Evolutionary conservation across 306 rosid species (phyloP).

Genomic region (Neltuma alba): DNA sequence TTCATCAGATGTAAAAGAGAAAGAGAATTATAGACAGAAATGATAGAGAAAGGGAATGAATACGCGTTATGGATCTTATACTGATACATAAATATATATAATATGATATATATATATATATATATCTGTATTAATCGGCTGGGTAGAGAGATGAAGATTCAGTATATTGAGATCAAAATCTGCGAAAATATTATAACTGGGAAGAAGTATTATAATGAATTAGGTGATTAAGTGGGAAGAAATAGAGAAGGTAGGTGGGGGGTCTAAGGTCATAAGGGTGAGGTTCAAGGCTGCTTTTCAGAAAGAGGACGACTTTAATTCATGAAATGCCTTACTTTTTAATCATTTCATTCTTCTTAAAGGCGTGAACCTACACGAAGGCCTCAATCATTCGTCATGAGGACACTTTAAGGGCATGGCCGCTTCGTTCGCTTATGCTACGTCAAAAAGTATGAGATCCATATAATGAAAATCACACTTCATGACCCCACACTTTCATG

Average conservation of each 20-base stretch:
- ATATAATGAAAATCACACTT: background rate
- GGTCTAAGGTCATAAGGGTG: slow-evolving; percentile 36
- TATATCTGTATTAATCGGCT: too few relatives aligned
- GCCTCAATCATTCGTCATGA: slow-evolving; percentile 16
- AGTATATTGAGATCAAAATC: too few relatives aligned
- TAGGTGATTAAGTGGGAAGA: slow-evolving; percentile 5
- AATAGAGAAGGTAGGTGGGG: slow-evolving; percentile 36
- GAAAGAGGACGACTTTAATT: slow-evolving; percentile 37
- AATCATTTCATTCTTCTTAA: slow-evolving; percentile 57
- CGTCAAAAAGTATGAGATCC: background rate
- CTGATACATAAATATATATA: background rate
- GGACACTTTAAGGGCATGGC: background rate
- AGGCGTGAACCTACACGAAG: slow-evolving; percentile 36
- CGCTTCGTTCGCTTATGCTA: background rate
- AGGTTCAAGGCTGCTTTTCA: slow-evolving; percentile 47
- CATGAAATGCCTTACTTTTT: slow-evolving; percentile 19
- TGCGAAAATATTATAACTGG: too few relatives aligned
- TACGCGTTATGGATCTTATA: background rate
- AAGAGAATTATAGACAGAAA: slow-evolving; percentile 14
- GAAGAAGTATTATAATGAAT: too few relatives aligned
- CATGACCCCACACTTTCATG: background rate
- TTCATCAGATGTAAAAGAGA: slow-evolving; percentile 26
- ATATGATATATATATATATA: background rate
- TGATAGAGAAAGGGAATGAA: slow-evolving; percentile 23
- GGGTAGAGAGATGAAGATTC: too few relatives aligned